Conservation (phyloP, 2,329 filamentous ascomycete species). For the Diaporthe nobilis region DNA sequence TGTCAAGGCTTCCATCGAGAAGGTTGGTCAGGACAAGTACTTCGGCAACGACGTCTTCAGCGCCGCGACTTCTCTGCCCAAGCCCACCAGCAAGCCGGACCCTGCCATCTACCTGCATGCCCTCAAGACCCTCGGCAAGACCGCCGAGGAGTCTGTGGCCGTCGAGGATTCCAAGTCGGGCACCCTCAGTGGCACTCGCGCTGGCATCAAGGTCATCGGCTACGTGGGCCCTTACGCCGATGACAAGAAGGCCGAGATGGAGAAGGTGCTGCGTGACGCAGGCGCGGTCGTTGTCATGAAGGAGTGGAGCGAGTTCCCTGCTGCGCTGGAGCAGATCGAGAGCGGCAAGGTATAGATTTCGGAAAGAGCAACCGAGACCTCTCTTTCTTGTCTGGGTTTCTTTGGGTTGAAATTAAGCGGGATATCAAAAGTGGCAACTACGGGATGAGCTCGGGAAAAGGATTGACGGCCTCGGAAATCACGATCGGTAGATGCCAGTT, state of each 20-base stretch:
- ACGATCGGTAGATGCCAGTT: slow-evolving; percentile 9
- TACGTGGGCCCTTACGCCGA: slow-evolving; percentile 85
- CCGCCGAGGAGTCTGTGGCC: slow-evolving; percentile 79
- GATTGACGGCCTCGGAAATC: not conserved
- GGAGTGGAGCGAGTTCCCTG: slow-evolving; percentile 70
- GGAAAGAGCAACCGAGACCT: not conserved
- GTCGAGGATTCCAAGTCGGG: slow-evolving; percentile 93
- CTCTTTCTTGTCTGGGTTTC: slow-evolving; percentile 1
- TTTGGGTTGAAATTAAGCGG: slow-evolving; percentile 32
- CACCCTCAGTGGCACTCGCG: slow-evolving; percentile 79
- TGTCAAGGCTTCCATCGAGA: slow-evolving; percentile 82
- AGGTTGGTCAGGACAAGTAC: slow-evolving; percentile 84
- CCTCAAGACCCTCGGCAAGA: slow-evolving; percentile 79
- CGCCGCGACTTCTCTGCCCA: slow-evolving; percentile 82
- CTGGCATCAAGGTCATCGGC: slow-evolving; percentile 84
- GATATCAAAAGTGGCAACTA: slow-evolving; percentile 31
- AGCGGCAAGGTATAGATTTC: slow-evolving; percentile 44
- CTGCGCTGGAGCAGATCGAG: slow-evolving; percentile 61
- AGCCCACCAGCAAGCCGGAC: slow-evolving; percentile 91
- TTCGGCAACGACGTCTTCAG: slow-evolving; percentile 85
- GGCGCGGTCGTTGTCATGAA: slow-evolving; percentile 75
- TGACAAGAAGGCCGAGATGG: slow-evolving; percentile 76
- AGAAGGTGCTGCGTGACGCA: slow-evolving; percentile 69
- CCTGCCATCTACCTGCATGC: slow-evolving; percentile 89
- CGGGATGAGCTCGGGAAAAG: not conserved